Percentiles rank a stretch among this genome's conserved stretches.
Evolutionary conservation across 1,139 yeast species (phyloP).

Genomic region (Pichia sp.): DNA sequence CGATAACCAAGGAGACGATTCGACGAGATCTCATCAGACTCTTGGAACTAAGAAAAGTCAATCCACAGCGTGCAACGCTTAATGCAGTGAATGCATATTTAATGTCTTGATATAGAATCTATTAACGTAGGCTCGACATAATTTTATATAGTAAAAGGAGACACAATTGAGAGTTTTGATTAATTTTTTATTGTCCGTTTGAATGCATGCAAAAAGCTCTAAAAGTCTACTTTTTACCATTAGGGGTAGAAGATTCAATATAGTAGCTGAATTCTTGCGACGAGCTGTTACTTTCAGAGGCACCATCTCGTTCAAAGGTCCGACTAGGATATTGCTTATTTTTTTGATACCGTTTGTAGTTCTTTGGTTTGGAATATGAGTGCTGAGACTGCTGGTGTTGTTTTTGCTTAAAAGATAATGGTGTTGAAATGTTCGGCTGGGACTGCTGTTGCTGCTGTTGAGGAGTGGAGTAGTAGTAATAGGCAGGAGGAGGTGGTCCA

Average conservation of each 20-base stretch:
- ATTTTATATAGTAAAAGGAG: neutral
- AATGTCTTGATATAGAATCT: slow-evolving; percentile 19
- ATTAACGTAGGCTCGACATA: neutral
- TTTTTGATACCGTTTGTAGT: neutral
- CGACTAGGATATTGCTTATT: neutral
- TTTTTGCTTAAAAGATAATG: neutral
- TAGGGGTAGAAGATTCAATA: neutral
- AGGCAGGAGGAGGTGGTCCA: slow-evolving; percentile 1
- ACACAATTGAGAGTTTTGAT: neutral
- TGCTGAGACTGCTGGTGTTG: neutral
- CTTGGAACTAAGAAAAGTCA: slow-evolving; percentile 44
- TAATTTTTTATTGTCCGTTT: neutral
- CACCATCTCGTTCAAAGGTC: neutral
- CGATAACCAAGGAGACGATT: slow-evolving; percentile 44
- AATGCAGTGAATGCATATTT: slow-evolving; percentile 37
- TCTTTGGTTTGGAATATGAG: neutral
- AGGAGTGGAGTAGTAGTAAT: neutral
- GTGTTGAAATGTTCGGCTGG: neutral
- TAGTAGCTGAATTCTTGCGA: neutral
- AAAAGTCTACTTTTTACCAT: neutral
- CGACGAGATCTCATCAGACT: slow-evolving; percentile 54
- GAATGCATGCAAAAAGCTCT: neutral
- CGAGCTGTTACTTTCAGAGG: neutral
- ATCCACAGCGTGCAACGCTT: slow-evolving; percentile 74
- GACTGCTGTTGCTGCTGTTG: slow-evolving; percentile 2